Percentiles rank a stretch among this genome's conserved stretches.
These are phyloP conservation scores for Neocucurbitaria cava DNA, from an alignment of 2,329 filamentous ascomycete genomes.

Conservation along the genomic window DNA sequence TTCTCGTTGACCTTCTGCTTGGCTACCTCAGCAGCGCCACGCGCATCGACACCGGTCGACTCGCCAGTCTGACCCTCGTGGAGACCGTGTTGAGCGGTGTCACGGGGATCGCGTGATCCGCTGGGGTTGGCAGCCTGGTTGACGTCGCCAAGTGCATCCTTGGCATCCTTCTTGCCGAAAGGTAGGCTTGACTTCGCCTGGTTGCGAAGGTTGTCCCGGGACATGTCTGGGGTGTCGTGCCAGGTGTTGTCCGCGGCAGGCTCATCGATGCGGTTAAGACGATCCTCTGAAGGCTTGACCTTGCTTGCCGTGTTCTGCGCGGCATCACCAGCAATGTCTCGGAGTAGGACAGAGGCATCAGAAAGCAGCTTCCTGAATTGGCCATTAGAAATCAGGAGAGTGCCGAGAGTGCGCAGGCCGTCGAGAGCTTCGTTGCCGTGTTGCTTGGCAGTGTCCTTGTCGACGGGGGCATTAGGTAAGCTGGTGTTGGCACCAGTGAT, in stretches of 20 bases:
- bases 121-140: constrained; percentile 63
- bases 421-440: constrained; percentile 85
- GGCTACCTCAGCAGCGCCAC: constrained; percentile 58
- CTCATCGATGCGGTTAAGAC: constrained; percentile 77
- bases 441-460: constrained; percentile 78
- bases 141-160: constrained; percentile 64
- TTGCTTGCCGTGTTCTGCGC: constrained; percentile 77
- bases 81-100: constrained; percentile 61
- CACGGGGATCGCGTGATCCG: constrained; percentile 61
- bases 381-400: constrained; percentile 90
- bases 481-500: constrained; percentile 69
- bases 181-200: constrained; percentile 68
- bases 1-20: constrained; percentile 68
- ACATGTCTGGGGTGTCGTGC: constrained; percentile 84
- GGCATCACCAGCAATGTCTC: constrained; percentile 91
- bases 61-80: constrained; percentile 57
- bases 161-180: constrained; percentile 63
- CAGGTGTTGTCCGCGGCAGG: constrained; percentile 91
- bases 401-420: constrained; percentile 86
- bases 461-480: constrained; percentile 70
- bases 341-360: constrained; percentile 80
- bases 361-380: constrained; percentile 90
- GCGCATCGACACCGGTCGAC: constrained; percentile 60
- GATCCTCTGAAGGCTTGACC: constrained; percentile 79
- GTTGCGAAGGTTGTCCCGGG: constrained; percentile 71